Evolutionary conservation across 2,329 filamentous ascomycete species (phyloP), one percentile per base, ranked within the genome.

Genomic region (Diaporthe ilicicola): DNA sequence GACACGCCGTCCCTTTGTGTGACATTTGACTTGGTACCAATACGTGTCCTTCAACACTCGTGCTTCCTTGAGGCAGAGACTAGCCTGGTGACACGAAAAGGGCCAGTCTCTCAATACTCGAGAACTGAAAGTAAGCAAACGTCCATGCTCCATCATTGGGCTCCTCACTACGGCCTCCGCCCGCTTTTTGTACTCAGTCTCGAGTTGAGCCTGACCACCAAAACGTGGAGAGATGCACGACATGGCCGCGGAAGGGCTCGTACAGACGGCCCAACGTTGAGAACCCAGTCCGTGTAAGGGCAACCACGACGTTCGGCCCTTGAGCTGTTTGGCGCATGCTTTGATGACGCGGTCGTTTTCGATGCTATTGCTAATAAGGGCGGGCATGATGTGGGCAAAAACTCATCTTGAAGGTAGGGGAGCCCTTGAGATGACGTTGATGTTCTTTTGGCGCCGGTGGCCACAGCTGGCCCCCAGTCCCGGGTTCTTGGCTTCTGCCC

Each of bases 401-500:
- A 22, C 29, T n/a, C 22, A n/a, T 12, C 22, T 10, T 4, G 32
- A 22, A 32, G 19, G 9, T 29, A 37, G 34, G 19, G 48, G 17
- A 29, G 19, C 27, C 17, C 34, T 53, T 22, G 10, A 42, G 34
- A 32, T 53, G 48, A 66, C 44, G 65, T 48, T 54, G 64, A 10
- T 48, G 29, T 50, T 50, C 66, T 22, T 29, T 50, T 48, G 53
- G 46, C 65, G n/a, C 54, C 19, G n/a, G 67, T 69, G 42, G 13
- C 56, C 56, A 67, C 56, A 54, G 66, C 10, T 39, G 39, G 64
- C 27, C 48, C 46, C 29, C 12, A 29, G n/a, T 44, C 34, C 29
- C 48, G 54, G 44, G 22, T 32, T 46, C 65, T 39, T 56, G 37
- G 53, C 67, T 37, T 37, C 39, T 29, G 50, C 55, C 69, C 69